phyloP scores from a whole-genome alignment of 345 rosid species.

The Ceriops decandra region DNA sequence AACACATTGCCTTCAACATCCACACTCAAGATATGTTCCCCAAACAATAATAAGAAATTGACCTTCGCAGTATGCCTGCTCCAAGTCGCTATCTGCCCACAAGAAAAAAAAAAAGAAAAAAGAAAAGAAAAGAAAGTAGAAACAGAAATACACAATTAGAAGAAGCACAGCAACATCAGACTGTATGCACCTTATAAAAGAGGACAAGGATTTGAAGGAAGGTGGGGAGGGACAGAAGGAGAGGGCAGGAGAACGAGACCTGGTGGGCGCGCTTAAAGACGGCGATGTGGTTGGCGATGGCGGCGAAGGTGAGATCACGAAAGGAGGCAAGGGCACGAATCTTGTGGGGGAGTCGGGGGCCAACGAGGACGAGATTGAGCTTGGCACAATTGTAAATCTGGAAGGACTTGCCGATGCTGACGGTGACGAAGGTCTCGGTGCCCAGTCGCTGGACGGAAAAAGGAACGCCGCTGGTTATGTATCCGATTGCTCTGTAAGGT shows the following conservation, averaged over 20 bases:
- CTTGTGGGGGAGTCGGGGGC: constrained; percentile 84
- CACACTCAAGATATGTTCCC: constrained; percentile 73
- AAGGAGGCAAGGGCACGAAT: constrained; percentile 83
- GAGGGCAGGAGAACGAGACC: constrained; percentile 31
- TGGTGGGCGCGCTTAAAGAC: constrained; percentile 79
- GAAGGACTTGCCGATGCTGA: constrained; percentile 89
- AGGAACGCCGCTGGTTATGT: constrained; percentile 73
- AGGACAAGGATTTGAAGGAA: not conserved
- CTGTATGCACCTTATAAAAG: no score
- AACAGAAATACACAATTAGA: not conserved
- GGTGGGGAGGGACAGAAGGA: not conserved
- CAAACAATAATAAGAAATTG: constrained; percentile 65
- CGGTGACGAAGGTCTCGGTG: constrained; percentile 87
- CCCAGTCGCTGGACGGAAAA: constrained; percentile 86
- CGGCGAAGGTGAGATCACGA: constrained; percentile 85
- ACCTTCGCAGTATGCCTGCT: constrained; percentile 76
- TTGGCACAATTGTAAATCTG: constrained; percentile 89
- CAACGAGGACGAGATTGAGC: constrained; percentile 70
- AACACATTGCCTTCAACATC: constrained; percentile 71
- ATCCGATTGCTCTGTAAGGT: constrained; percentile 86
- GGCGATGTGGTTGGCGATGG: constrained; percentile 66
- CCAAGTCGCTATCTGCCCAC: constrained; percentile 76
- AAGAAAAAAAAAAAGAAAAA: constrained; percentile 8
- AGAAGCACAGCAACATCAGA: not conserved
- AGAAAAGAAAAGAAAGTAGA: not conserved